Base-by-base conservation (phyloP, 495 filamentous ascomycete species). In the Ramalina peruviana region DNA sequence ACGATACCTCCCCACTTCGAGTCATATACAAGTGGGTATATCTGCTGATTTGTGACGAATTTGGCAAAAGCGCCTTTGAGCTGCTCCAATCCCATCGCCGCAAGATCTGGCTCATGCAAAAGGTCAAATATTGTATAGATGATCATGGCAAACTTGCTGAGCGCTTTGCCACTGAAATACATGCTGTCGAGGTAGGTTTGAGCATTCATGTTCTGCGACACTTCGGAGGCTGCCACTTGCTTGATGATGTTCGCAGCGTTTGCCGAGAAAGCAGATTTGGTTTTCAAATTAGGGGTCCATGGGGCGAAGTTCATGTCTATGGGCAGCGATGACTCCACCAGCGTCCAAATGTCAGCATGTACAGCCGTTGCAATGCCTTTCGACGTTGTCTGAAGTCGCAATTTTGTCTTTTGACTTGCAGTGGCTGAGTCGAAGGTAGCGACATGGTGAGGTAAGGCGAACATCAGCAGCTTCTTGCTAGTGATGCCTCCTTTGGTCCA, bases 91-190 rank as follows among this genome's bases (percentile, higher is more conserved):
- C 85, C 81, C 5, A 70, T 64, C 48, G 72, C 66, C 0, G 86
- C 81, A 10, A 85, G 60, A 0, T 66, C 64, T 26, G 63, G 62
- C 45, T 90, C 74, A 21, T 74, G 67, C 15, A 82, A 69, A 25
- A 96, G 65, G 46, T 83, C 73, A 54, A 81, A 71, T 20, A 85
- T 68, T 0, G 80, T 78, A 61, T 85, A 82, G 38, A 85, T 67
- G 20, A 92, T 67, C 13, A 66, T 70, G 4, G 88, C 89, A 62
- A 92, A 94, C 59, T 96, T 96, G 54, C 83, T 85, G 9, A 96
- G 67, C 0, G 82, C 86, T 76, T 98, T 98, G 54, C 90, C 90
- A 54, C 83, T 82, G 61, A 85, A 98, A 65, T 98, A 98, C 83
- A 96, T 93, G 54, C 84, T 93, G 61, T 93, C 75, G 30, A 88